Evolutionary conservation across 2,329 filamentous ascomycete genomes (phyloP), one percentile per base, ranked within the genome.

Genomic region (Epichloe sp.): DNA sequence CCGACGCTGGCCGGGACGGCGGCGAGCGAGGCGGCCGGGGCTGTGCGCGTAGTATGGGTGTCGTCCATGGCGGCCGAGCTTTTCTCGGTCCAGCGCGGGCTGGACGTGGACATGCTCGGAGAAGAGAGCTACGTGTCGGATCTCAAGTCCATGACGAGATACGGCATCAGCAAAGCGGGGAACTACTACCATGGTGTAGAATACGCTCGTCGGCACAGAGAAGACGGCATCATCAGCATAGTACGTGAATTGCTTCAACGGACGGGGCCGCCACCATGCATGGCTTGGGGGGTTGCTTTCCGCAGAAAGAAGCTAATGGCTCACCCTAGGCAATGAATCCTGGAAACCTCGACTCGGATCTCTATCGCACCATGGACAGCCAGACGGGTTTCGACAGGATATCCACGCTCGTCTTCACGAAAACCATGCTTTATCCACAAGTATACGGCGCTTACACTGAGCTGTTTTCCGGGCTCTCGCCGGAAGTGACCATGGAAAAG

Each of bases 391-490:
- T 31, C 31, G 31, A 11, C 31, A 4, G 31, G 8, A 11, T 31
- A 11, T 31, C 10, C 0, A 31, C 3, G 31, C 31, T 11, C 31
- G 31, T 31, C 3, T 31, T 31, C 10, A 31, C 8, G 3, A 31
- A 31, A 4, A 11, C 10, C 31, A 31, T 31, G 31, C 31, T 31
- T 31, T 61, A 66, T 0, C 49, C 52, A 17, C 17, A 60, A 0
- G 51, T 66, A 11, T 59, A 66, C 31, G 75, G 74, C 0, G 73
- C 72, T 0, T 76, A 75, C 56, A 74, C 74, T 0, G 67, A 72
- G 52, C 56, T 78, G 1, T 78, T 68, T 52, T 68, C 73, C 0
- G 73, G 65, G 0, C 61, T 74, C 40, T 71, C 72, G 0, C 67
- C 68, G 0, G 65, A 74, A 0, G 61, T 76, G 3, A 71, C 65